phyloP scores from a whole-genome alignment of 768 basidiomycete genomes.

The Gelatoporia subvermispora region DNA sequence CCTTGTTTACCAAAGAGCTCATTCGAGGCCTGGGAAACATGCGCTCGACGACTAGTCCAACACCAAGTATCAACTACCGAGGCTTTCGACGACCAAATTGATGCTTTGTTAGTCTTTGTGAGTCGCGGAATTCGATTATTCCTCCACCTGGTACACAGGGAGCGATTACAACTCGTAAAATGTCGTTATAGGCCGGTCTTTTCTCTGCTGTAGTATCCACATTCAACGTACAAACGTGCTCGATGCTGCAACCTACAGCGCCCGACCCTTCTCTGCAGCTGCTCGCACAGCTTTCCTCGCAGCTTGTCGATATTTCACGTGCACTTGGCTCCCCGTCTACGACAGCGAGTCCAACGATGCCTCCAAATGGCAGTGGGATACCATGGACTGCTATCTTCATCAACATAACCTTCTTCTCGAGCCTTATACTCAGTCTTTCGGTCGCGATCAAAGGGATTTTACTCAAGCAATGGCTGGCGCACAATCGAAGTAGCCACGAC shows the following conservation, averaged over 20 bases:
- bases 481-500: slow-evolving; percentile 11
- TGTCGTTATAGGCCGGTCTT: slow-evolving; percentile 12
- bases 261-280: neutral
- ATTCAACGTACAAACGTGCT: slow-evolving; percentile 13
- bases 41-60: too few relatives aligned
- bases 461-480: slow-evolving; percentile 1
- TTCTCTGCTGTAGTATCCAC: slow-evolving; percentile 16
- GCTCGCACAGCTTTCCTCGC: slow-evolving; percentile 1
- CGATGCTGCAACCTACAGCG: neutral
- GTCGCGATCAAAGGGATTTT: neutral
- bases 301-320: neutral
- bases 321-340: too few relatives aligned
- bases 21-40: too few relatives aligned
- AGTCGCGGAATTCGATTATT: too few relatives aligned
- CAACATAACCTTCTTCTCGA: neutral
- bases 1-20: too few relatives aligned
- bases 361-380: neutral
- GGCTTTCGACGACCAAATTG: too few relatives aligned
- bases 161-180: too few relatives aligned
- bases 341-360: too few relatives aligned
- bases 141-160: too few relatives aligned
- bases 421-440: neutral
- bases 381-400: slow-evolving; percentile 1
- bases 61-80: too few relatives aligned
- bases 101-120: too few relatives aligned